These are phyloP conservation scores for Kwoniella sp. DNA, from an alignment of 768 basidiomycete species.

Conservation along the genomic window DNA sequence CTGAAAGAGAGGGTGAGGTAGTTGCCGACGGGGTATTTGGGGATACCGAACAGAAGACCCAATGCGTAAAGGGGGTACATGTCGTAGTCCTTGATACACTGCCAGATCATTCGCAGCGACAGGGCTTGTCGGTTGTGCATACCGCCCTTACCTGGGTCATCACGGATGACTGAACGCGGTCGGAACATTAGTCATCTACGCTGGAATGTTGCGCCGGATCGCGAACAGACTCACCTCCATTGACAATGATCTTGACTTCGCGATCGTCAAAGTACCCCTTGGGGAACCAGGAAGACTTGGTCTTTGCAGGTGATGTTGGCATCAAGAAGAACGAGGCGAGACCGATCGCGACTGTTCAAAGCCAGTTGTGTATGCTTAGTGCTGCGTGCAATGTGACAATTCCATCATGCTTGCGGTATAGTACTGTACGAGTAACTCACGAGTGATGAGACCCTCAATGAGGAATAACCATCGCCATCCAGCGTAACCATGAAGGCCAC, in stretches of 20 bases:
- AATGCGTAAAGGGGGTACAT: constrained; percentile 54
- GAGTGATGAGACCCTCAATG: constrained; percentile 57
- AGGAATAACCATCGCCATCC: constrained; percentile 63
- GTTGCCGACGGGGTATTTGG: constrained; percentile 38
- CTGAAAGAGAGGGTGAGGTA: constrained; percentile 50
- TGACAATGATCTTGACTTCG: constrained; percentile 55
- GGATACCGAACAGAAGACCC: constrained; percentile 52
- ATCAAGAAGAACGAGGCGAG: constrained; percentile 55
- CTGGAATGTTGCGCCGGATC: background rate
- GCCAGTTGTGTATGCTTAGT: constrained; percentile 20
- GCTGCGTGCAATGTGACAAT: background rate
- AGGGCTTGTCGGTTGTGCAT: constrained; percentile 53
- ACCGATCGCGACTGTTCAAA: constrained; percentile 39
- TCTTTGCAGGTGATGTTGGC: constrained; percentile 46
- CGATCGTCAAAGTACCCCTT: constrained; percentile 55
- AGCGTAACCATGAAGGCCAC: constrained; percentile 62
- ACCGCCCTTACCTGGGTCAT: constrained; percentile 29
- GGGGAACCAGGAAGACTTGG: constrained; percentile 43
- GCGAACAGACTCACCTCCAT: constrained; percentile 18
- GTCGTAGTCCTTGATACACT: constrained; percentile 47
- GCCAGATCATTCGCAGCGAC: constrained; percentile 36
- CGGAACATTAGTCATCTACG: constrained; percentile 1
- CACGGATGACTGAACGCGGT: constrained; percentile 23
- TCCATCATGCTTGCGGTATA: background rate
- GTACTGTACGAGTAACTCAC: constrained; percentile 7